These are phyloP conservation scores for Xylaria polymorpha DNA, from an alignment of 2,329 filamentous ascomycete genomes.

Conservation along the genomic window DNA sequence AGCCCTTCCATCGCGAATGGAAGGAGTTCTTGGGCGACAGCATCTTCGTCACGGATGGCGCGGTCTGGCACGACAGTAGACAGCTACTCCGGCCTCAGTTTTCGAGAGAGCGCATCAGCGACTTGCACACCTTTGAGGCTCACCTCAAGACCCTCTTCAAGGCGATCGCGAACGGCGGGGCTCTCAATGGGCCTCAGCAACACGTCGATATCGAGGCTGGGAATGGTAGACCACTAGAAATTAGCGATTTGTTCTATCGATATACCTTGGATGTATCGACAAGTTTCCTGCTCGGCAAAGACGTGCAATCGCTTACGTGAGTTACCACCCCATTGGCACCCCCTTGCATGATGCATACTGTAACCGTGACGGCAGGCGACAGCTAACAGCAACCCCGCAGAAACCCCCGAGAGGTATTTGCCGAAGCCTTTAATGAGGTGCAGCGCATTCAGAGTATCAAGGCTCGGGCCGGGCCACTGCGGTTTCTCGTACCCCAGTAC, in stretches of 20 bases:
- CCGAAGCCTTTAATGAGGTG: slow-evolving; percentile 83
- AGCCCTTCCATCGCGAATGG: slow-evolving; percentile 80
- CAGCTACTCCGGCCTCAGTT: slow-evolving; percentile 88
- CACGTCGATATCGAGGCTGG: slow-evolving; percentile 71
- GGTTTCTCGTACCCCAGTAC: slow-evolving; percentile 67
- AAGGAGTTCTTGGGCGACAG: slow-evolving; percentile 78
- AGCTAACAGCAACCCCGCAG: slow-evolving; percentile 47
- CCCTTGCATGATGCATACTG: background rate
- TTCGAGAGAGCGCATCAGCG: slow-evolving; percentile 83
- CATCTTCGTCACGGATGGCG: slow-evolving; percentile 84
- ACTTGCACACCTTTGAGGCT: slow-evolving; percentile 82
- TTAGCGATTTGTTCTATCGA: slow-evolving; percentile 84
- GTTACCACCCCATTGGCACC: slow-evolving; percentile 29
- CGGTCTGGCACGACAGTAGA: slow-evolving; percentile 82
- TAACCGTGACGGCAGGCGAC: background rate
- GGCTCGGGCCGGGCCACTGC: slow-evolving; percentile 72
- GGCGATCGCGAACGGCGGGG: slow-evolving; percentile 70
- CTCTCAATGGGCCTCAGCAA: slow-evolving; percentile 69
- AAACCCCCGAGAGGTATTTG: slow-evolving; percentile 74
- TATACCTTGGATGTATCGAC: slow-evolving; percentile 87
- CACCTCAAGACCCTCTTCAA: slow-evolving; percentile 80
- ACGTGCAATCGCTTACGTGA: slow-evolving; percentile 72
- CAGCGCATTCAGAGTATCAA: slow-evolving; percentile 78
- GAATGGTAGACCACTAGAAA: slow-evolving; percentile 73
- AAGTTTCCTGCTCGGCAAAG: slow-evolving; percentile 84